These are phyloP conservation scores for Ophiostoma sp. DNA, from an alignment of 2,329 filamentous ascomycete species.

Conservation along the genomic window DNA sequence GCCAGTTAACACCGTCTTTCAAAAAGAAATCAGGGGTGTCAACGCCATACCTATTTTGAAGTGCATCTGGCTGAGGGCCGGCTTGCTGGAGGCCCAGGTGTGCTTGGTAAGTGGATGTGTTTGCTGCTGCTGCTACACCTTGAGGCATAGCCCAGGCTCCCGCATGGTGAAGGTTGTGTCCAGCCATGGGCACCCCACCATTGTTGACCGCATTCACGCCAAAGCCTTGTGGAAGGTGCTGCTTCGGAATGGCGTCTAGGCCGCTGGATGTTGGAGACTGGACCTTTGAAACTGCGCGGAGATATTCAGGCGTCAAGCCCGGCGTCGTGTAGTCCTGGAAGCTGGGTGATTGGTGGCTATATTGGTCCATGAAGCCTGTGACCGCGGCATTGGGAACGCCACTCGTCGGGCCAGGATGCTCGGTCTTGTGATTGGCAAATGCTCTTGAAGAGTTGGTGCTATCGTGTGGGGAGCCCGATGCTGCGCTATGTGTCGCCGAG, in stretches of 20 bases:
- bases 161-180: neutral
- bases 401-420: neutral
- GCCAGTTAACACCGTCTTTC: slow-evolving; percentile 53
- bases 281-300: neutral
- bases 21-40: slow-evolving; percentile 55
- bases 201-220: slow-evolving; percentile 13
- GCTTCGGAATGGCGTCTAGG: neutral
- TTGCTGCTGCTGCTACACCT: slow-evolving; percentile 8
- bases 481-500: neutral
- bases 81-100: neutral
- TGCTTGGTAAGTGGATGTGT: neutral
- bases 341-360: slow-evolving; percentile 30
- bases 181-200: neutral
- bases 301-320: slow-evolving; percentile 19
- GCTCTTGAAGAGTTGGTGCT: neutral
- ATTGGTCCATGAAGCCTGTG: neutral
- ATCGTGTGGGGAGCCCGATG: neutral
- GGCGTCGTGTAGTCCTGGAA: slow-evolving; percentile 28
- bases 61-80: neutral
- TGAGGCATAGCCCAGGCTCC: slow-evolving; percentile 22
- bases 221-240: neutral
- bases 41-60: slow-evolving; percentile 36
- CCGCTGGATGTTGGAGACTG: neutral
- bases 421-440: neutral
- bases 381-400: neutral